Percentiles rank a stretch among this genome's conserved stretches.
Evolutionary conservation across 495 filamentous ascomycete genomes (phyloP).

Genomic region (Penicillium cosmopolitanum): DNA sequence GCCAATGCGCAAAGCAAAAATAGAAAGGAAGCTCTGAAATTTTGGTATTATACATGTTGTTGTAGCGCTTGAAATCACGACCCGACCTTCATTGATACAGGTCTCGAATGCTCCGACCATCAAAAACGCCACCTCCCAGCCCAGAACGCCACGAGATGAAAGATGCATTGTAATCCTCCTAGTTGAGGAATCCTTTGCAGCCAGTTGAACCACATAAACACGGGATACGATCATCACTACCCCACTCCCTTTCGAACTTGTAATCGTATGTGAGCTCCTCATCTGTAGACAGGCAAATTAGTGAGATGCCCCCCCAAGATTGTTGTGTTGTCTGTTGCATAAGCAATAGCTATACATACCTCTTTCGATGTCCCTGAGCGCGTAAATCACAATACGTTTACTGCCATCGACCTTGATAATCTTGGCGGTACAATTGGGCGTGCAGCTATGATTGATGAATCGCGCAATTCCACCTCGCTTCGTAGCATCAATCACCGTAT

Average conservation of each 20-base stretch:
- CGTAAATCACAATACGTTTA: slow-evolving; percentile 98
- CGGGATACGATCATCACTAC: slow-evolving; percentile 91
- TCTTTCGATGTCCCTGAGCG: slow-evolving; percentile 88
- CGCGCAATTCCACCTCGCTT: slow-evolving; percentile 97
- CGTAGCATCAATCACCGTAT: slow-evolving; percentile 95
- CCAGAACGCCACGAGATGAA: slow-evolving; percentile 22
- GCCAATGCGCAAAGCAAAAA: background rate
- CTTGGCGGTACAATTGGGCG: slow-evolving; percentile 97
- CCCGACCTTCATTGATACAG: slow-evolving; percentile 22
- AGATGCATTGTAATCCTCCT: slow-evolving; percentile 19
- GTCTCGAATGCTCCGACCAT: slow-evolving; percentile 17
- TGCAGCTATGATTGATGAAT: slow-evolving; percentile 99
- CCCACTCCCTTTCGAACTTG: slow-evolving; percentile 98
- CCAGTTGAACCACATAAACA: slow-evolving; percentile 94
- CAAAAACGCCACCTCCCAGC: slow-evolving; percentile 21
- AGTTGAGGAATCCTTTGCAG: slow-evolving; percentile 99
- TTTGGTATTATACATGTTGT: slow-evolving; percentile 34
- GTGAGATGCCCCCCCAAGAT: slow-evolving; percentile 11
- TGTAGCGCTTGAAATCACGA: slow-evolving; percentile 27
- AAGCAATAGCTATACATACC: slow-evolving; percentile 61
- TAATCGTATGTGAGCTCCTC: slow-evolving; percentile 99
- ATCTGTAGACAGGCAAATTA: slow-evolving; percentile 63
- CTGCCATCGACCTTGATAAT: slow-evolving; percentile 99
- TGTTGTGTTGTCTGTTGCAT: no score
- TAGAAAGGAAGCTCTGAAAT: slow-evolving; percentile 19